Conservation (phyloP, 2,329 filamentous ascomycete species). For the Proliferodiscus dingleyae region DNA sequence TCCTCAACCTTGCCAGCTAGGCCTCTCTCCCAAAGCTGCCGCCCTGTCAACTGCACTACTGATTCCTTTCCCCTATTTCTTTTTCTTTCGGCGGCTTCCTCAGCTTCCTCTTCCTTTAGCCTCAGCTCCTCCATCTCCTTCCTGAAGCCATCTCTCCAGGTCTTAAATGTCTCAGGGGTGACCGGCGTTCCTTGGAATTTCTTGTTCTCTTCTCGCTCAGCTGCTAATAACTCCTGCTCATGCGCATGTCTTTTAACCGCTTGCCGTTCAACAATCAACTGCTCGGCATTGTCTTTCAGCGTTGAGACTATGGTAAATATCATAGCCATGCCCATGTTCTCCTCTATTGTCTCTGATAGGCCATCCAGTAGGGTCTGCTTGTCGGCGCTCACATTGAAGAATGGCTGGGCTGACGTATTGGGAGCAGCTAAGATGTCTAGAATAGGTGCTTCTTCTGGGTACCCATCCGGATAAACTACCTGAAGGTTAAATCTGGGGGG, state of each 20-base stretch:
- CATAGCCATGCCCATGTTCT: conserved; percentile 97
- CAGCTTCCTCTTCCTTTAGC: conserved; percentile 63
- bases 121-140: conserved; percentile 76
- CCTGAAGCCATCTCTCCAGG: conserved; percentile 75
- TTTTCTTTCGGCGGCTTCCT: conserved; percentile 77
- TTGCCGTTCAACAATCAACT: conserved; percentile 70
- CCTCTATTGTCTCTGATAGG: conserved; percentile 72
- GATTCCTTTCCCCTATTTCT: conserved; percentile 72
- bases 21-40: conserved; percentile 73
- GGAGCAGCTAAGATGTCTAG: conserved; percentile 74
- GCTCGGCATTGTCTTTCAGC: conserved; percentile 87
- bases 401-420: conserved; percentile 62
- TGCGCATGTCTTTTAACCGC: conserved; percentile 54
- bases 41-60: conserved; percentile 64
- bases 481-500: conserved; percentile 72
- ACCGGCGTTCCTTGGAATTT: conserved; percentile 93
- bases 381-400: conserved; percentile 78
- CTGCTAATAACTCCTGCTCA: conserved; percentile 51
- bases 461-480: conserved; percentile 82
- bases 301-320: conserved; percentile 84
- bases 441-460: conserved; percentile 80
- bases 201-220: conserved; percentile 87
- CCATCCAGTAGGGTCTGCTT: conserved; percentile 66
- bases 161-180: conserved; percentile 77
- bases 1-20: conserved; percentile 63